Percentiles rank a stretch among this genome's conserved stretches.
Conservation (phyloP, 2,329 filamentous ascomycete species). For the Botrytis galanthina region DNA sequence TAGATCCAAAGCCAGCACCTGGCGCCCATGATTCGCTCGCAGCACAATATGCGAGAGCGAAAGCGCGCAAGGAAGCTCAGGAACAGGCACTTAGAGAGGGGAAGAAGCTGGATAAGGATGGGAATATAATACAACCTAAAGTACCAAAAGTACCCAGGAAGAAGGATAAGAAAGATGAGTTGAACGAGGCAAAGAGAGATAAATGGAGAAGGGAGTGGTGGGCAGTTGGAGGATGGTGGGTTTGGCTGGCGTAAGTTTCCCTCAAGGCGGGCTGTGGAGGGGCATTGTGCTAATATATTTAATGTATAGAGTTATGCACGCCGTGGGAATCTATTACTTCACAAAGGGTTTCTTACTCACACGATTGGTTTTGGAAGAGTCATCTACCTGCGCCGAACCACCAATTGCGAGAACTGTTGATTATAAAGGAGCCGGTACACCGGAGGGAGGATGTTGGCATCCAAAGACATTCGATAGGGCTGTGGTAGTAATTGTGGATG, state of each 20-base stretch:
- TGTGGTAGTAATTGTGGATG: conserved; percentile 87
- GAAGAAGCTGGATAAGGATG: conserved; percentile 22
- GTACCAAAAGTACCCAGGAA: conserved; percentile 22
- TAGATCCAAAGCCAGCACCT: conserved; percentile 33
- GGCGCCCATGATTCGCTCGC: conserved; percentile 36
- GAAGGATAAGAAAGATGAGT: conserved; percentile 31
- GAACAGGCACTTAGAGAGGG: conserved; percentile 27
- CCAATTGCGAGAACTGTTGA: conserved; percentile 54
- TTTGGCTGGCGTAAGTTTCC: conserved; percentile 39
- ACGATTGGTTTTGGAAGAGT: conserved; percentile 73
- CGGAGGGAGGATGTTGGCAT: conserved; percentile 86
- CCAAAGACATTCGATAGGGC: conserved; percentile 91
- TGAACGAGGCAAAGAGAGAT: conserved; percentile 35
- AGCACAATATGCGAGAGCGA: conserved; percentile 38
- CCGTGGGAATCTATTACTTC: conserved; percentile 83
- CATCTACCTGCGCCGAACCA: conserved; percentile 65
- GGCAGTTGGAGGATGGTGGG: conserved; percentile 36
- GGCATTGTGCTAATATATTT: conserved; percentile 24
- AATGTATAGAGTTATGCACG: conserved; percentile 56
- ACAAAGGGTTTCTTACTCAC: conserved; percentile 93
- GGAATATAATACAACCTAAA: conserved; percentile 6
- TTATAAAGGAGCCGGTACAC: conserved; percentile 37
- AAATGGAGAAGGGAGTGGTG: conserved; percentile 35
- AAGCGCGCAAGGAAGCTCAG: conserved; percentile 34
- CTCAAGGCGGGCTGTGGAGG: neutral